These are phyloP conservation scores for Beauveria sp. DNA, from an alignment of 2,329 filamentous ascomycete genomes.

Conservation along the genomic window DNA sequence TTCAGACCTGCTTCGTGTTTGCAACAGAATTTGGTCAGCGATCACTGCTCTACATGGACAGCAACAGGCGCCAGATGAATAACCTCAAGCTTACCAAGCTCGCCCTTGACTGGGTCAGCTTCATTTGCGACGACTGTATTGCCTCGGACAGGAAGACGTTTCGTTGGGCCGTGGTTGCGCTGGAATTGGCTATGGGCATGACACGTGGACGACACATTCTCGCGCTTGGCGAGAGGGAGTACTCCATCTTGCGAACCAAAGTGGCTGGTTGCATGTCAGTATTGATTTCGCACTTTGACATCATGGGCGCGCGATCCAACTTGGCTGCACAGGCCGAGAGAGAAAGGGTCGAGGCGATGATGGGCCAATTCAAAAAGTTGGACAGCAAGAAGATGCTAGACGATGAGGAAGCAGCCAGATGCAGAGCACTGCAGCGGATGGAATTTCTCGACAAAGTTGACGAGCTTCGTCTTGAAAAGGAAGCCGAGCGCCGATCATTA, in stretches of 20 bases:
- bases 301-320: constrained; percentile 92
- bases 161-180: constrained; percentile 88
- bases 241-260: constrained; percentile 72
- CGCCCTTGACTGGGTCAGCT: constrained; percentile 93
- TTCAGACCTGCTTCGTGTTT: constrained; percentile 96
- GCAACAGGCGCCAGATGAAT: constrained; percentile 92
- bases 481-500: constrained; percentile 78
- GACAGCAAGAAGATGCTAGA: constrained; percentile 67
- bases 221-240: constrained; percentile 83
- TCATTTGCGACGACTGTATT: constrained; percentile 94
- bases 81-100: constrained; percentile 91
- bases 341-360: constrained; percentile 73
- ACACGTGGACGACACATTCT: constrained; percentile 89
- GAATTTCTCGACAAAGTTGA: constrained; percentile 70
- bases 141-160: constrained; percentile 93
- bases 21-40: constrained; percentile 98
- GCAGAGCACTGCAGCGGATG: constrained; percentile 69
- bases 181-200: constrained; percentile 97
- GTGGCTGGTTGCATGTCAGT: constrained; percentile 97
- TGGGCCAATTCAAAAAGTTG: constrained; percentile 67
- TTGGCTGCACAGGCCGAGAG: constrained; percentile 91
- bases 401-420: constrained; percentile 75
- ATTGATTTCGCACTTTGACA: constrained; percentile 96
- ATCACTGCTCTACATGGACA: constrained; percentile 90
- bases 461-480: constrained; percentile 66